These are phyloP conservation scores for Cyclotella cryptica DNA, from an alignment of 108 stramenopile species.

Conservation along the genomic window DNA sequence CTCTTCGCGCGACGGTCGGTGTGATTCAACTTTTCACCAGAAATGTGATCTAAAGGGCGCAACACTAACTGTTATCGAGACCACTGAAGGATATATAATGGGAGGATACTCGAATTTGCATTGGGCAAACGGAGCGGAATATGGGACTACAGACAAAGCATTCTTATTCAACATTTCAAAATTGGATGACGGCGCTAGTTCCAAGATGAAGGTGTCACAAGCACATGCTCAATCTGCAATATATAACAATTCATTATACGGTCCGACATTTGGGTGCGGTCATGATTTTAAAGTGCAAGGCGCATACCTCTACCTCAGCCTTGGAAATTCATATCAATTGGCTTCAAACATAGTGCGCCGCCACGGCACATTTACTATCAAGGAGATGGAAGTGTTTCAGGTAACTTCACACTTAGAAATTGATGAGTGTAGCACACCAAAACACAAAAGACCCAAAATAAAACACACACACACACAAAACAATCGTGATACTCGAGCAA, in stretches of 20 bases:
- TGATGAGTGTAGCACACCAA: not conserved
- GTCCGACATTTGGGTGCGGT: constrained; percentile 15
- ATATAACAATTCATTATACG: not conserved
- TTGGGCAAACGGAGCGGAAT: not conserved
- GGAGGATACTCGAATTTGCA: constrained; percentile 20
- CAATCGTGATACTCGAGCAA: too few relatives aligned
- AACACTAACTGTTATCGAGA: constrained; percentile 4
- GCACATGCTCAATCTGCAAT: not conserved
- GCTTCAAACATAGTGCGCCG: not conserved
- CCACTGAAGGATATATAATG: constrained; percentile 1
- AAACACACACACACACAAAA: too few relatives aligned
- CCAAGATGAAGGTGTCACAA: constrained; percentile 20
- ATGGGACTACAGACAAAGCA: not conserved
- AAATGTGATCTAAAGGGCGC: constrained; percentile 9
- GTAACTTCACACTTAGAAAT: not conserved
- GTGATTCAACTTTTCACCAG: not conserved
- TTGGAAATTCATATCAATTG: not conserved
- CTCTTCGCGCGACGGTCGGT: constrained; percentile 13
- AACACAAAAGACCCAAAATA: not conserved
- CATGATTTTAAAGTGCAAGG: not conserved
- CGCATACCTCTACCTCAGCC: not conserved
- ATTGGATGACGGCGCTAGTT: not conserved
- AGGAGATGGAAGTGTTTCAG: constrained; percentile 5
- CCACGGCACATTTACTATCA: not conserved
- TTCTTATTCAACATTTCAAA: constrained; percentile 22